These are phyloP conservation scores for Aeschynomene evenia DNA, from an alignment of 306 rosid species.

Conservation along the genomic window DNA sequence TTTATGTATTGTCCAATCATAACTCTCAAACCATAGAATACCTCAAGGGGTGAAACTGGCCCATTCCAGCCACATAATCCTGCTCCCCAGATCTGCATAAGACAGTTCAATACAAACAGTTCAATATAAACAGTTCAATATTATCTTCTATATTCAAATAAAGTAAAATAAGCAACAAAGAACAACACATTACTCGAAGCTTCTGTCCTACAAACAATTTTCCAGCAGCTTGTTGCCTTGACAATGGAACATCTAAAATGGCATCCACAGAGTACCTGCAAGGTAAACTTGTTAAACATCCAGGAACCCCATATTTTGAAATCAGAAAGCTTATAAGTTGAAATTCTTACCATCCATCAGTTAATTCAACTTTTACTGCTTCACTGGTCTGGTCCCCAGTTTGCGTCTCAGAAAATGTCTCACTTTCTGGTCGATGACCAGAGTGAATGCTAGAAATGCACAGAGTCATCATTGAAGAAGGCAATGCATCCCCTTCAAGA, in stretches of 20 bases:
- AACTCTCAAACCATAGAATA: conserved; percentile 37
- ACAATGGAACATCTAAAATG: conserved; percentile 66
- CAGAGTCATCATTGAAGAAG: conserved; percentile 72
- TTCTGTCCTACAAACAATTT: conserved; percentile 89
- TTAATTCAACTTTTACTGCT: conserved; percentile 62
- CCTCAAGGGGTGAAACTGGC: conserved; percentile 87
- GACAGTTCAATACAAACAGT: conserved; percentile 27
- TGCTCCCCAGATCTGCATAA: conserved; percentile 83
- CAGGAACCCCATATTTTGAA: conserved; percentile 30
- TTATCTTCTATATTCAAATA: conserved; percentile 13
- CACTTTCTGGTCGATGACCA: conserved; percentile 40
- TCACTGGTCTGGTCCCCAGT: conserved; percentile 37
- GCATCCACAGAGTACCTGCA: conserved; percentile 81
- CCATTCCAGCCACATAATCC: conserved; percentile 73
- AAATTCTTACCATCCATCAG: conserved; percentile 75
- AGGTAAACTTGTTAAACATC: conserved; percentile 30
- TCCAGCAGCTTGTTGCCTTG: conserved; percentile 66
- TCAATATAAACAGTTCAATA: conserved; percentile 26
- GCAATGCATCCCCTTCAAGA: conserved; percentile 85
- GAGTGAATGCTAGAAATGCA: conserved; percentile 75
- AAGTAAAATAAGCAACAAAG: conserved; percentile 14
- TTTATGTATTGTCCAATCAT: not conserved
- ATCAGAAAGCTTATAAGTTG: not conserved
- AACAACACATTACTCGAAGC: conserved; percentile 59
- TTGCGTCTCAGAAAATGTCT: conserved; percentile 18